These are phyloP conservation scores for Neopestalotiopsis rosae DNA, from an alignment of 2,329 filamentous ascomycete species.

Conservation along the genomic window DNA sequence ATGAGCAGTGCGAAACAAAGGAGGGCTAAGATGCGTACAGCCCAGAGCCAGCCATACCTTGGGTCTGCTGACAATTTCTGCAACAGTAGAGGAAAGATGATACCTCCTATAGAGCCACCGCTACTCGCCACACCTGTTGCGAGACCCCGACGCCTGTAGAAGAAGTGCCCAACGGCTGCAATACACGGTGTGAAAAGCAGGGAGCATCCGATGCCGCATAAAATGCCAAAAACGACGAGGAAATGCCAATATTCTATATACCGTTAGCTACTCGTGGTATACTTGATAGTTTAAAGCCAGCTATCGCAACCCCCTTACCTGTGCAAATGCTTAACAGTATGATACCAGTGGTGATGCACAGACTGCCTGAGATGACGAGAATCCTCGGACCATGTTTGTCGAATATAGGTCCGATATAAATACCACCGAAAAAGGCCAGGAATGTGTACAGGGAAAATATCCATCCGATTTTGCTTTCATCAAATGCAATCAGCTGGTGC, in stretches of 20 bases:
- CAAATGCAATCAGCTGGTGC: no score
- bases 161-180: constrained; percentile 37
- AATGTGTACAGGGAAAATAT: no score
- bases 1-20: constrained; percentile 32
- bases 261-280: no score
- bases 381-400: no score
- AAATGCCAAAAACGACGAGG: constrained; percentile 47
- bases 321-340: no score
- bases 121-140: constrained; percentile 31
- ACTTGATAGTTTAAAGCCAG: no score
- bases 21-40: constrained; percentile 38
- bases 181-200: constrained; percentile 41
- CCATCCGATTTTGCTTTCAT: no score
- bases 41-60: constrained; percentile 38
- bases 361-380: no score
- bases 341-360: no score
- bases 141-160: constrained; percentile 28
- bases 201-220: constrained; percentile 46
- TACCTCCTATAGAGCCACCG: constrained; percentile 31
- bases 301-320: no score
- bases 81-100: constrained; percentile 41
- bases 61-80: constrained; percentile 34
- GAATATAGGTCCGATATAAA: no score
- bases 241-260: constrained; percentile 38
- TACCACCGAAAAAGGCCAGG: no score